phyloP scores from a whole-genome alignment of 306 rosid genomes.

The Luffa acutangula region DNA sequence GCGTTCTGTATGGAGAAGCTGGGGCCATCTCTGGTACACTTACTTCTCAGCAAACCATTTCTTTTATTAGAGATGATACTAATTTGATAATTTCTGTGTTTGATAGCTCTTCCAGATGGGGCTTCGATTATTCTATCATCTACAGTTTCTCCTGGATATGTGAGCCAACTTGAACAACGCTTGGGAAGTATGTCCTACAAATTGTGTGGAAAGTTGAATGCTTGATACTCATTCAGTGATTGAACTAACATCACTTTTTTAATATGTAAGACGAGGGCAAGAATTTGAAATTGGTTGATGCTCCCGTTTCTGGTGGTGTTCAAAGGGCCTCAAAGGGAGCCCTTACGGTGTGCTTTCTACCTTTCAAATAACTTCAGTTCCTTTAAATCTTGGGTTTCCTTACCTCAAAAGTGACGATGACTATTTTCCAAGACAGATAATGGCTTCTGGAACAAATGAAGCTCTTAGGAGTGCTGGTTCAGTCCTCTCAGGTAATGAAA shows the following conservation, averaged over 20 bases:
- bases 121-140: conserved; percentile 77
- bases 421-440: conserved; percentile 44
- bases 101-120: conserved; percentile 66
- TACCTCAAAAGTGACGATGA: conserved; percentile 4
- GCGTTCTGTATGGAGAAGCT: conserved; percentile 61
- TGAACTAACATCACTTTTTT: conserved; percentile 15
- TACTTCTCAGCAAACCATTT: conserved; percentile 14
- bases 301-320: conserved; percentile 98
- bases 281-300: conserved; percentile 86
- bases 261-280: conserved; percentile 59
- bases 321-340: conserved; percentile 66
- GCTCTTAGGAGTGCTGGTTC: conserved; percentile 72
- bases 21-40: conserved; percentile 82
- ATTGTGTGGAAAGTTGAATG: background rate
- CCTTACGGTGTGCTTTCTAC: conserved; percentile 51
- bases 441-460: conserved; percentile 81
- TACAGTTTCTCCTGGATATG: conserved; percentile 92
- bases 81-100: conserved; percentile 5
- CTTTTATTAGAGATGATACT: conserved; percentile 19
- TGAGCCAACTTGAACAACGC: conserved; percentile 66
- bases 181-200: conserved; percentile 50
- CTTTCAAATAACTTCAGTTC: background rate
- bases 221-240: conserved; percentile 14
- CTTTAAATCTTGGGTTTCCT: conserved; percentile 11
- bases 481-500: conserved; percentile 64